Evolutionary conservation across 495 filamentous ascomycete genomes (phyloP).

Genomic region (Penicillium pulvis): DNA sequence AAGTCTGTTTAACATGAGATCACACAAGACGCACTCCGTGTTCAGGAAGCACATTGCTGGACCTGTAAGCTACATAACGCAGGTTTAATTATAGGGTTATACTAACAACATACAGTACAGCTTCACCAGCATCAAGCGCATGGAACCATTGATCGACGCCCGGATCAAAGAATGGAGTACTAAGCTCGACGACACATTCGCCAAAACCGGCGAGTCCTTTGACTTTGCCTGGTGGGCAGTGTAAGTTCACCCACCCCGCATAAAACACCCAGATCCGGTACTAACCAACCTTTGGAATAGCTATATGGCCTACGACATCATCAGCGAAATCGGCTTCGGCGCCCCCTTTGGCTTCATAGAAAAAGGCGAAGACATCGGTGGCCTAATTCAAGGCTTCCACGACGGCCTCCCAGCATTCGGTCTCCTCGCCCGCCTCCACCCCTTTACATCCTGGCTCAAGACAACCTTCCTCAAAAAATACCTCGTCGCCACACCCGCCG

Average conservation of each 20-base stretch:
- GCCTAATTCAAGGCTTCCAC: constrained; percentile 56
- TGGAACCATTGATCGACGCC: constrained; percentile 54
- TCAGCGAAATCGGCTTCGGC: constrained; percentile 65
- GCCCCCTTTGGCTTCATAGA: constrained; percentile 63
- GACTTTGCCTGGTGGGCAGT: constrained; percentile 56
- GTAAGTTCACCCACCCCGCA: constrained; percentile 30
- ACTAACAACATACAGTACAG: constrained; percentile 45
- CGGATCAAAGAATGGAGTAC: constrained; percentile 46
- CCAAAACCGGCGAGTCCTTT: constrained; percentile 42
- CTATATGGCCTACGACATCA: constrained; percentile 63
- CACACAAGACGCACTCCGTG: constrained; percentile 50
- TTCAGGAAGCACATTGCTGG: constrained; percentile 47
- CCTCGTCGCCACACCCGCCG: constrained; percentile 55
- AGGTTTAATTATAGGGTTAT: not conserved
- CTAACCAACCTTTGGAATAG: constrained; percentile 16
- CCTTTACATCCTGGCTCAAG: constrained; percentile 56
- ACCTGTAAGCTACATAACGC: constrained; percentile 15
- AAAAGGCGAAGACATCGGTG: constrained; percentile 57
- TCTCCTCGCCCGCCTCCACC: constrained; percentile 51
- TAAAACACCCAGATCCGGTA: too few relatives aligned
- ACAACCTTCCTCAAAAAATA: constrained; percentile 55
- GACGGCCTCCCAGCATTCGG: constrained; percentile 51
- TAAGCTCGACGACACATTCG: constrained; percentile 46
- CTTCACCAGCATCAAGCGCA: constrained; percentile 51
- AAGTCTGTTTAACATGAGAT: constrained; percentile 51